Evolutionary conservation across 306 rosid species (phyloP).

Genomic region (Cucumis sativus): Cucumber_9930_V3 NC_026661.2:11383001-11383500

Average conservation of each 20-base stretch:
- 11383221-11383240: neutral
- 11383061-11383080: neutral
- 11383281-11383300: neutral
- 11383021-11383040: slow-evolving; percentile 85
- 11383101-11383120: neutral
- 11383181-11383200: neutral
- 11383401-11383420: neutral
- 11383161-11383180: neutral
- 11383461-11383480: neutral
- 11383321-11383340: neutral
- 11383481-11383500: neutral
- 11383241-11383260: neutral
- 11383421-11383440: neutral
- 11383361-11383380: neutral
- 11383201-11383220: neutral
- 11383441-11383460: neutral
- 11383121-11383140: neutral
- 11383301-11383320: neutral
- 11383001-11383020: slow-evolving; percentile 31
- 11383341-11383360: neutral
- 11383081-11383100: neutral
- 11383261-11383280: neutral
- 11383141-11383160: neutral
- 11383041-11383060: neutral
- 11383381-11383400: neutral